Conservation (phyloP, 2,329 filamentous ascomycete genomes). For the Bretziella fagacearum region DNA sequence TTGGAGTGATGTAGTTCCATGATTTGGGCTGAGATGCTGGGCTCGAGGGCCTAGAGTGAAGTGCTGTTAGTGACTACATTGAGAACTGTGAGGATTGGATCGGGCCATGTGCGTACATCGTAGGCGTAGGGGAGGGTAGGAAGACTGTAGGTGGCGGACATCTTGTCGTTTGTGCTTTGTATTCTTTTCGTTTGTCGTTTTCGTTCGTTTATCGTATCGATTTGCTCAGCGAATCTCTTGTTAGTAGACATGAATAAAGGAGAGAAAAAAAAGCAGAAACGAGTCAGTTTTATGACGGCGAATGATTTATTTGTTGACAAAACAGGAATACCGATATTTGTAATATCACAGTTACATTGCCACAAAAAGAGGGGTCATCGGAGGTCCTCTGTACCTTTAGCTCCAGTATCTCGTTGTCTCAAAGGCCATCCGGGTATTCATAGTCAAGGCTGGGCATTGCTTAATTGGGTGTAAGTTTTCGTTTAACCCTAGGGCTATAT, state of each 20-base stretch:
- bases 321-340: too few relatives aligned
- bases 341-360: neutral
- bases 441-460: neutral
- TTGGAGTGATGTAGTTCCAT: constrained; percentile 70
- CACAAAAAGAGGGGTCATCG: too few relatives aligned
- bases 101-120: constrained; percentile 36
- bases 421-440: constrained; percentile 10
- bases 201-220: neutral
- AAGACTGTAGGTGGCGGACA: constrained; percentile 33
- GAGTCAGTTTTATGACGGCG: too few relatives aligned
- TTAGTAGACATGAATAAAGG: too few relatives aligned
- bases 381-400: too few relatives aligned
- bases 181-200: neutral
- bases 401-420: too few relatives aligned
- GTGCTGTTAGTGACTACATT: too few relatives aligned
- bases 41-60: constrained; percentile 43
- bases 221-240: neutral
- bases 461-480: constrained; percentile 7
- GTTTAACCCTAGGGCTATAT: constrained; percentile 11
- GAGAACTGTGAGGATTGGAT: neutral
- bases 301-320: too few relatives aligned
- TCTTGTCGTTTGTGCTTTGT: neutral
- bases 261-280: too few relatives aligned
- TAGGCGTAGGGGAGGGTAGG: constrained; percentile 53
- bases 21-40: constrained; percentile 58